These are phyloP conservation scores for Paramecium sexaurelia DNA, from an alignment of 73 alveolate genomes.

Conservation along the genomic window DNA sequence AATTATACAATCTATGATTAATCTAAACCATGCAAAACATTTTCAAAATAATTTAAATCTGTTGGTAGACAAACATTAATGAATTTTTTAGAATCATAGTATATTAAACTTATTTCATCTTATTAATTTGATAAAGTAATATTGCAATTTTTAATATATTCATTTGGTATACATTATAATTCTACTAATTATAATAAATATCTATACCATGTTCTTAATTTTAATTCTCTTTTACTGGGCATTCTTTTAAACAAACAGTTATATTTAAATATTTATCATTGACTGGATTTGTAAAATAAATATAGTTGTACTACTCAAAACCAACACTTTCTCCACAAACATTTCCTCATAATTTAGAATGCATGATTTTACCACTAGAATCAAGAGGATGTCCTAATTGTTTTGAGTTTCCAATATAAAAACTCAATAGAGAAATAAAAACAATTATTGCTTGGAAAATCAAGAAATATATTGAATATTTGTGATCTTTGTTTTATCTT, in stretches of 20 bases:
- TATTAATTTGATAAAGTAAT: neutral
- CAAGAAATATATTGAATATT: neutral
- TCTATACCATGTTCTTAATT: neutral
- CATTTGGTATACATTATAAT: conserved; percentile 3
- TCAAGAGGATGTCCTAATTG: conserved; percentile 2
- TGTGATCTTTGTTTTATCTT: neutral
- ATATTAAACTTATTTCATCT: neutral
- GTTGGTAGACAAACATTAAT: neutral
- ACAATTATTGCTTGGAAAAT: neutral
- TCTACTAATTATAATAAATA: neutral
- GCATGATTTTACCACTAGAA: neutral
- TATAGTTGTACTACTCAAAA: neutral
- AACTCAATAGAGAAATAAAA: neutral
- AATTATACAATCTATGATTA: neutral
- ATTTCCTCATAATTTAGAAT: neutral
- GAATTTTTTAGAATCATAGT: neutral
- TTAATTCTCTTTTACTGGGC: neutral
- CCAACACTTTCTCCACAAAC: neutral
- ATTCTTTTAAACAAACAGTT: conserved; percentile 13
- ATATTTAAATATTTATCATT: neutral
- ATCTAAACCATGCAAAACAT: neutral
- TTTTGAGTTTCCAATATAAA: neutral
- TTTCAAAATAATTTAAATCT: neutral
- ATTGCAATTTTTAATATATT: neutral
- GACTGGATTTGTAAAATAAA: neutral